Conservation (phyloP, 2,329 filamentous ascomycete genomes). For the Aspergillus pseudonomiae region DNA sequence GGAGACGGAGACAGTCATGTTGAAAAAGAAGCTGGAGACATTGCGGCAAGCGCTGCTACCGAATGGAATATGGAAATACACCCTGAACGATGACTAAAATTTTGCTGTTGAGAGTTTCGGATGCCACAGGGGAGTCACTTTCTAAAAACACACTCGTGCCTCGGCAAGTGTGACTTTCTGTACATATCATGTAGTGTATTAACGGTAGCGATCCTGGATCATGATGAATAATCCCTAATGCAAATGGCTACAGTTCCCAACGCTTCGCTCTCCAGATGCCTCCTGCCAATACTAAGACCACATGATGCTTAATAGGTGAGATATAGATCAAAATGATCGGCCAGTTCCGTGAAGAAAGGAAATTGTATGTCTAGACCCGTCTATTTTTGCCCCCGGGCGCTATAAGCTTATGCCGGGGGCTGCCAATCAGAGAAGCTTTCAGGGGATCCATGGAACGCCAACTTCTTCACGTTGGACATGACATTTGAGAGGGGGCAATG, state of each 20-base stretch:
- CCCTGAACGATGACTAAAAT: background rate
- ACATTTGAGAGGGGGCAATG: background rate
- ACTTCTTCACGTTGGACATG: background rate
- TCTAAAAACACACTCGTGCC: background rate
- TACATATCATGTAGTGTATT: slow-evolving; percentile 4
- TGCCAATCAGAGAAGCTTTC: background rate
- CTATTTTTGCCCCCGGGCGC: background rate
- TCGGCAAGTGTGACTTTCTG: background rate
- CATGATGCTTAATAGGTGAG: background rate
- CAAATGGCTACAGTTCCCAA: background rate
- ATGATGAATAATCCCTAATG: background rate
- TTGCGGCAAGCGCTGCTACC: slow-evolving; percentile 8
- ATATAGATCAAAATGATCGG: background rate
- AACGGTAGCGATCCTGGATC: background rate
- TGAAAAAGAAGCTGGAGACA: slow-evolving; percentile 5
- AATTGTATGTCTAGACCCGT: background rate
- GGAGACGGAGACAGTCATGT: slow-evolving; percentile 4
- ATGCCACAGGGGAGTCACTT: too few species aligned
- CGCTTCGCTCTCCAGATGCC: background rate
- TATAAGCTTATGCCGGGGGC: slow-evolving; percentile 1
- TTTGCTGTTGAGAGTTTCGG: background rate
- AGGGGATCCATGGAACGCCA: background rate
- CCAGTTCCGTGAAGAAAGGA: background rate
- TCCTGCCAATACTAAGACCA: background rate
- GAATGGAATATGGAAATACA: slow-evolving; percentile 10